Evolutionary conservation across 2,329 filamentous ascomycete genomes (phyloP).

Genomic region (Plectosphaerella plurivora): DNA sequence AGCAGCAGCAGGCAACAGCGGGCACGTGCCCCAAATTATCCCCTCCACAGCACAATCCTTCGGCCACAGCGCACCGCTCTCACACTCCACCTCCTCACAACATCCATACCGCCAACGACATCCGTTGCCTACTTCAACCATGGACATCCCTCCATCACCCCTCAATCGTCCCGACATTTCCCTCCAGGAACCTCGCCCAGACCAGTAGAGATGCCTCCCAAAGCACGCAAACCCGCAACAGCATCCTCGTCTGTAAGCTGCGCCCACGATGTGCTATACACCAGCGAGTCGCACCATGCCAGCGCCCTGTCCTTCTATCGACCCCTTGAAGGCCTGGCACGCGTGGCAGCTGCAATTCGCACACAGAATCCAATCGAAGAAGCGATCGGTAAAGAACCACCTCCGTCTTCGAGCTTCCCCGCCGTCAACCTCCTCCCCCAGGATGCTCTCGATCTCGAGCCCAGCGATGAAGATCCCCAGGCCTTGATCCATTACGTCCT

Average conservation of each 20-base stretch:
- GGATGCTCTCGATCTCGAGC: slow-evolving; percentile 53
- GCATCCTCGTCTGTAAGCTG: neutral
- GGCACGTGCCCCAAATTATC: neutral
- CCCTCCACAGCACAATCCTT: neutral
- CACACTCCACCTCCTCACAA: no score
- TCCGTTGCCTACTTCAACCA: no score
- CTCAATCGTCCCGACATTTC: no score
- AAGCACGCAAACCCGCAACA: neutral
- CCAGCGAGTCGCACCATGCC: neutral
- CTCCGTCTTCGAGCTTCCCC: slow-evolving; percentile 43
- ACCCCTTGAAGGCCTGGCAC: neutral
- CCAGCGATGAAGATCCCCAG: slow-evolving; percentile 42
- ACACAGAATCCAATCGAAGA: neutral
- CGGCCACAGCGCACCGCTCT: no score
- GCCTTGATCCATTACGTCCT: slow-evolving; percentile 45
- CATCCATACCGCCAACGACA: no score
- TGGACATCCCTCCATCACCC: no score
- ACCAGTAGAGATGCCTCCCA: neutral
- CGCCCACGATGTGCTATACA: neutral
- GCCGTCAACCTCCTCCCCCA: slow-evolving; percentile 54
- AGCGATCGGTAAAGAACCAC: slow-evolving; percentile 20
- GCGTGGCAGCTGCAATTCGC: neutral
- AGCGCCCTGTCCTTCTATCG: neutral
- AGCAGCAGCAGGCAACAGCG: neutral
- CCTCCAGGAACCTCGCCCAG: no score